Percentiles rank a stretch among this genome's conserved stretches.
Evolutionary conservation across 2,329 filamentous ascomycete species (phyloP).

Genomic region (Neonectria punicea): DNA sequence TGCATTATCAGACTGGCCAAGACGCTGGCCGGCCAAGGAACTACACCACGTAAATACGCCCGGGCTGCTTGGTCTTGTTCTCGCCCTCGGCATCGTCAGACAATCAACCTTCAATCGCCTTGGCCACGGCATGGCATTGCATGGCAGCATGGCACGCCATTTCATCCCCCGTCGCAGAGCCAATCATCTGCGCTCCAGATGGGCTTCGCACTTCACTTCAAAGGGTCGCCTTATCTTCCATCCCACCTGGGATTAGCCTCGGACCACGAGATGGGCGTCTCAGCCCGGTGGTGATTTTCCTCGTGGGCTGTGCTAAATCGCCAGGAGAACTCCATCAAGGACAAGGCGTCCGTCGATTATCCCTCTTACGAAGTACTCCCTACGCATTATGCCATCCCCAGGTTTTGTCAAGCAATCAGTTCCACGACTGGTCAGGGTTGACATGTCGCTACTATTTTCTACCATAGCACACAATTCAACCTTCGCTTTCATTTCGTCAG

Average conservation of each 20-base stretch:
- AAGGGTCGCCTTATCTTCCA: slow-evolving; percentile 39
- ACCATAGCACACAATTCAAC: not conserved
- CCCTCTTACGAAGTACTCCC: not conserved
- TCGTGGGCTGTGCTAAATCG: slow-evolving; percentile 18
- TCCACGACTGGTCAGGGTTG: not conserved
- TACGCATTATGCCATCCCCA: not conserved
- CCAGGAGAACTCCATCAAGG: not conserved
- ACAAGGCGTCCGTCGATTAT: not conserved
- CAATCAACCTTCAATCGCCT: not conserved
- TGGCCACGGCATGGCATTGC: not conserved
- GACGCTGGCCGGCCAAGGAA: not conserved
- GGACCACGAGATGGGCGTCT: slow-evolving; percentile 21
- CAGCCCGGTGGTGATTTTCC: slow-evolving; percentile 14
- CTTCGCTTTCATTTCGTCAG: not conserved
- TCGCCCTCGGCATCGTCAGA: not conserved
- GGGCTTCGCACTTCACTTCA: slow-evolving; percentile 28
- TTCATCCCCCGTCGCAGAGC: slow-evolving; percentile 19
- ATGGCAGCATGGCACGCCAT: slow-evolving; percentile 29
- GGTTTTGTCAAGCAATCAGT: not conserved
- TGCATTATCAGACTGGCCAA: not conserved
- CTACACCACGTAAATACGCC: not conserved
- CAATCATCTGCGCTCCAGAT: slow-evolving; percentile 32
- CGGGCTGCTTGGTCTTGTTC: not conserved
- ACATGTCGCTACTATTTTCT: not conserved
- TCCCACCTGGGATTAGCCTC: slow-evolving; percentile 40